phyloP scores from a whole-genome alignment of 352 stramenopile species.

The Phytophthora cryptogea region DNA sequence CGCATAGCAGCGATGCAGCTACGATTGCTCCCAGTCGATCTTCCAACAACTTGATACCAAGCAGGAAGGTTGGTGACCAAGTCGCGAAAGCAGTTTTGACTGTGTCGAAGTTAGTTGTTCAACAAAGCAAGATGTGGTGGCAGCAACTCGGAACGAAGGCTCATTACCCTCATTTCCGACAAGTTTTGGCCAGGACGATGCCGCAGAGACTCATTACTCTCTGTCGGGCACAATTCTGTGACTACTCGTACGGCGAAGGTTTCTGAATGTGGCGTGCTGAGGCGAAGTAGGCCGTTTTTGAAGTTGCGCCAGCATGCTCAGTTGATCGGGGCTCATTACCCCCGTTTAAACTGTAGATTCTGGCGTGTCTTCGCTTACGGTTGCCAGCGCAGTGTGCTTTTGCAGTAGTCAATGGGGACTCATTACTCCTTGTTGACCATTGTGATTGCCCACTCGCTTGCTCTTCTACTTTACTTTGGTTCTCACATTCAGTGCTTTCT shows the following conservation, averaged over 20 bases:
- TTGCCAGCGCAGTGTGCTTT: conserved; percentile 8
- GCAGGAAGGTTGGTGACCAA: not conserved
- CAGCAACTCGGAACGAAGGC: conserved; percentile 9
- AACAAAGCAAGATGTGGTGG: not conserved
- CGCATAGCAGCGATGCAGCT: not conserved
- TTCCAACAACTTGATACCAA: not conserved
- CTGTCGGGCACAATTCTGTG: conserved; percentile 6
- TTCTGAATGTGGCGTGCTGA: conserved; percentile 15
- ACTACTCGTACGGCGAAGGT: conserved; percentile 7
- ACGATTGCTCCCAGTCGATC: not conserved
- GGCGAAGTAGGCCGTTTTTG: conserved; percentile 11
- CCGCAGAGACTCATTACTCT: conserved; percentile 40
- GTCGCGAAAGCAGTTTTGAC: not conserved
- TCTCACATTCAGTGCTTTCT: conserved; percentile 1
- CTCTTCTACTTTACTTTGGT: conserved; percentile 21
- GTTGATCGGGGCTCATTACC: conserved; percentile 43
- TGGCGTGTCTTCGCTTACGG: conserved; percentile 21
- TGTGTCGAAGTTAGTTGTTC: not conserved
- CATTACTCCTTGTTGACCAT: conserved; percentile 34
- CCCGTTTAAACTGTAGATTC: conserved; percentile 27
- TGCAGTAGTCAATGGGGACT: conserved; percentile 24
- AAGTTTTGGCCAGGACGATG: not conserved
- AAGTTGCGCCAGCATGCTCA: conserved; percentile 17
- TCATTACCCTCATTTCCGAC: conserved; percentile 29
- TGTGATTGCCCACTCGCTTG: conserved; percentile 7